Evolutionary conservation across 2,329 filamentous ascomycete genomes (phyloP).

Genomic region (Beauveria varroae): DNA sequence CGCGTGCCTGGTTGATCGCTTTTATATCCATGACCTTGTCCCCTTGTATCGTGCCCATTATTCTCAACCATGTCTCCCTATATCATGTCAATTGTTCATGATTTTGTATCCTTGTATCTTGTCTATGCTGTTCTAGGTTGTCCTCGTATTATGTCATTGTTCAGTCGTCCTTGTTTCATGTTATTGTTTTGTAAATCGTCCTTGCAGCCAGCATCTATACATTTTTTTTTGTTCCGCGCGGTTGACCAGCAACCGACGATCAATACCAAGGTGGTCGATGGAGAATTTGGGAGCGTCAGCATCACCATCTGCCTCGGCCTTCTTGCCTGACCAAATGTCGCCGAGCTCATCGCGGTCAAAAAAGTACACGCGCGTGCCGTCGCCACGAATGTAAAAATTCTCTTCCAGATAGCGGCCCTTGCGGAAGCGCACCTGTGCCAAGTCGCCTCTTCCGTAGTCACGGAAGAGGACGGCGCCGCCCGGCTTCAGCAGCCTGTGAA

Average conservation of each 20-base stretch:
- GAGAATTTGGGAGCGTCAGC: conserved; percentile 46
- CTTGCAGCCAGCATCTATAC: conserved; percentile 96
- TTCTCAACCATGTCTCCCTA: too few species aligned
- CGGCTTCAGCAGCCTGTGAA: conserved; percentile 76
- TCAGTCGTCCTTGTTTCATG: conserved; percentile 3
- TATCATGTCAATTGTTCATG: too few species aligned
- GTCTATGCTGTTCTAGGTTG: neutral
- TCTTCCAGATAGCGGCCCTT: conserved; percentile 90
- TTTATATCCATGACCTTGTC: too few species aligned
- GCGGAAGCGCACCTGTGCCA: conserved; percentile 95
- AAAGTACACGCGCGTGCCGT: conserved; percentile 95
- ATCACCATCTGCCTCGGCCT: conserved; percentile 18
- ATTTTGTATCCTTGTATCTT: too few species aligned
- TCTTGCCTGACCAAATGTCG: conserved; percentile 62
- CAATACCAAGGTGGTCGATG: conserved; percentile 70
- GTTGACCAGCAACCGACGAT: conserved; percentile 87
- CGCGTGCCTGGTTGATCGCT: too few species aligned
- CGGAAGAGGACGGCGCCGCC: conserved; percentile 92
- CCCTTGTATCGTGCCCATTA: too few species aligned
- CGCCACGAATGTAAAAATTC: conserved; percentile 94
- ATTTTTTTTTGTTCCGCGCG: conserved; percentile 87
- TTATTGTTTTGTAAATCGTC: conserved; percentile 65
- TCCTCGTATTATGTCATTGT: too few species aligned
- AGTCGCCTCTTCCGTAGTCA: conserved; percentile 91
- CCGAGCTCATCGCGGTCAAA: conserved; percentile 82